Evolutionary conservation across 352 stramenopile genomes (phyloP), one percentile per base, ranked within the genome.

Genomic region (Globisporangium yorkense): DNA sequence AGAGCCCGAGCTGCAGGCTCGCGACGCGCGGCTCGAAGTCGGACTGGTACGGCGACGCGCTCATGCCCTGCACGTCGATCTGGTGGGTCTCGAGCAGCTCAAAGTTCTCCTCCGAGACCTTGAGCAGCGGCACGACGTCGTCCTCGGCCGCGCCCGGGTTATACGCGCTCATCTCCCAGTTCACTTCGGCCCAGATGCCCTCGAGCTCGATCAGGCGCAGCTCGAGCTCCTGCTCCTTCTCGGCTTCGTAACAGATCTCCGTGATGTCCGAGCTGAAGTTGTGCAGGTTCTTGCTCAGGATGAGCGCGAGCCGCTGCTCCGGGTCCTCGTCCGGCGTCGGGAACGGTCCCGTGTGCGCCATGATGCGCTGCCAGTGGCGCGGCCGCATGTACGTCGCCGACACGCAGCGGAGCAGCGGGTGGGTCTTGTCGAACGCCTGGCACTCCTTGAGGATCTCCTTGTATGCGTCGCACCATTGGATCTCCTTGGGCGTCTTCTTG

Each of bases 191-290:
- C 94, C 94, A 98, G 12, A 96, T 80, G 13, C 89, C 85, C 52
- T 96, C 88, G 7, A 99, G 83, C 57, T 97, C 78, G 52, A 95
- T 71, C 13, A 98, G 72, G 2, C 87, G 85, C 41, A 92, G 69
- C 66, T 98, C 93, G 41, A 98, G 92, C 54, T 98, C 97, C 59
- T 98, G 89, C 66, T 98, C 96, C 60, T 98, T 98, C 46, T 96
- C 88, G 5, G 93, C 96, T 74, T 98, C 89, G 69, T 98, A 97
- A 57, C 86, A 97, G 64, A 98, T 98, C 59, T 98, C 96, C 31
- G 97, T 97, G 44, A 98, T 96, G 33, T 98, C 92, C 18, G 87
- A 89, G 63, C 85, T 97, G 63, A 96, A 98, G 57, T 95, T 89
- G 62, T 98, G 88, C 18, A 98, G 71, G 56, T 98, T 96, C 39